Conservation (phyloP, 2,329 filamentous ascomycete genomes). For the Xylaria sp. region DNA sequence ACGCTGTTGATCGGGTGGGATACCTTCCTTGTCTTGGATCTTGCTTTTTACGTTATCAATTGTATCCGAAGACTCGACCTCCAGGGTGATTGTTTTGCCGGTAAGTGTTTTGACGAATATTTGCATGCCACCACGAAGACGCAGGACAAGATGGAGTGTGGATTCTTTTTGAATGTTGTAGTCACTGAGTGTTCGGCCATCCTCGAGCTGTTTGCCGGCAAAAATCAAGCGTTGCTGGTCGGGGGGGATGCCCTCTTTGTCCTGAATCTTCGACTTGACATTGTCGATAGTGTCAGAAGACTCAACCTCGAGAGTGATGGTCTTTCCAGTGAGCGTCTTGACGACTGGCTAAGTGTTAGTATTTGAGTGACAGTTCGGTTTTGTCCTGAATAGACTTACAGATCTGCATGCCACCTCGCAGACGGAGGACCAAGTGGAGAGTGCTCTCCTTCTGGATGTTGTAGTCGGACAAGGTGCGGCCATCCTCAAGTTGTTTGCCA, state of each 20-base stretch:
- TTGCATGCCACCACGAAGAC: constrained; percentile 88
- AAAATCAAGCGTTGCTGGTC: constrained; percentile 97
- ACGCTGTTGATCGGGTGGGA: constrained; percentile 92
- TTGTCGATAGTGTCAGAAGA: constrained; percentile 93
- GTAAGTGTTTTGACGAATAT: constrained; percentile 88
- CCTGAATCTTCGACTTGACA: constrained; percentile 95
- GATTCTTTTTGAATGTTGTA: constrained; percentile 97
- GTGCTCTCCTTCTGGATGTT: constrained; percentile 70
- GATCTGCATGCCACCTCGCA: constrained; percentile 70
- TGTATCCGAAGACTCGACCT: constrained; percentile 87
- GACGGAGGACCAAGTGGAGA: constrained; percentile 76
- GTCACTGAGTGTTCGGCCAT: constrained; percentile 86
- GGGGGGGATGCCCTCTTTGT: constrained; percentile 95
- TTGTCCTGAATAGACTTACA: constrained; percentile 51
- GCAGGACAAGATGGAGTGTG: constrained; percentile 83
- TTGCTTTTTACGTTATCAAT: constrained; percentile 95
- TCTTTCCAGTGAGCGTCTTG: constrained; percentile 91
- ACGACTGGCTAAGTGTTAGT: constrained; percentile 56
- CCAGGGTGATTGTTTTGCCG: constrained; percentile 92
- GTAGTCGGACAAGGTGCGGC: constrained; percentile 60
- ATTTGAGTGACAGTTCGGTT: not conserved
- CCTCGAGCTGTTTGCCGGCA: constrained; percentile 94
- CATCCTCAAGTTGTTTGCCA: constrained; percentile 55
- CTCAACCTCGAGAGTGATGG: constrained; percentile 89
- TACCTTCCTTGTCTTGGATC: constrained; percentile 93